Base-by-base conservation (phyloP, 495 filamentous ascomycete genomes). In the Pyronema omphalodes region DNA sequence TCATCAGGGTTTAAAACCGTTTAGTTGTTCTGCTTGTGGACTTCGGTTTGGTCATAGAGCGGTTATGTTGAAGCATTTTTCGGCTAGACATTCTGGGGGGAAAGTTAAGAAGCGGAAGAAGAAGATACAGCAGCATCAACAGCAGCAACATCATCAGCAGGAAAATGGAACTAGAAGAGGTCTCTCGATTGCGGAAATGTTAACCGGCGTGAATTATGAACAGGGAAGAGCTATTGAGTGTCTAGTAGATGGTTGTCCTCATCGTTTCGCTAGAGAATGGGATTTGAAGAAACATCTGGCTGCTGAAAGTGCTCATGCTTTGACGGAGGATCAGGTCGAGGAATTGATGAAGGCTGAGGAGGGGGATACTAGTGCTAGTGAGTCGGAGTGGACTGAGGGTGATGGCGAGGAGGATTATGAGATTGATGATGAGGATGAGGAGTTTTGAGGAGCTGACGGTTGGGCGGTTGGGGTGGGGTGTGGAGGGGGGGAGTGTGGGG, bases 1-100 rank as follows among this genome's bases (percentile, higher is more conserved):
- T 0, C 91, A 98, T 60, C 71, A 83, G 54, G 78, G 79, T 23
- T 67, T 57, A 9, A 60, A 59, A 14, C 62, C 58, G 4, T 65
- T 61, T 34, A n/a, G 37, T 18, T 65, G 62, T 34, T 45, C 56
- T 7, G 55, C 43, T 12, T 65, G 62, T 44, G 49, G 46, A 9
- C 55, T 56, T 55, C 18, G 54, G 33, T 65, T 59, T 33, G 58
- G 56, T 23, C 59, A 65, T 40, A 65, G 62, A 33, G 44, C 58
- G 12, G 49, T 57, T 9, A 53, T 65, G 23, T 43, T 34, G 7
- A 40, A 37, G 0, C 62, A 65, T 44, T 52, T 59, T 19, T 57
- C 45, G 8, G 35, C 58, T 15, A 55, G 57, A 33, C 34, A 37
- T 36, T 3, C 47, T 12, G 19, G 53, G 51, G 48, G 18, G 12